Percentiles rank a stretch among this genome's conserved stretches.
Evolutionary conservation across 2,329 filamentous ascomycete species (phyloP).

Genomic region (Orbilia javanica): DNA sequence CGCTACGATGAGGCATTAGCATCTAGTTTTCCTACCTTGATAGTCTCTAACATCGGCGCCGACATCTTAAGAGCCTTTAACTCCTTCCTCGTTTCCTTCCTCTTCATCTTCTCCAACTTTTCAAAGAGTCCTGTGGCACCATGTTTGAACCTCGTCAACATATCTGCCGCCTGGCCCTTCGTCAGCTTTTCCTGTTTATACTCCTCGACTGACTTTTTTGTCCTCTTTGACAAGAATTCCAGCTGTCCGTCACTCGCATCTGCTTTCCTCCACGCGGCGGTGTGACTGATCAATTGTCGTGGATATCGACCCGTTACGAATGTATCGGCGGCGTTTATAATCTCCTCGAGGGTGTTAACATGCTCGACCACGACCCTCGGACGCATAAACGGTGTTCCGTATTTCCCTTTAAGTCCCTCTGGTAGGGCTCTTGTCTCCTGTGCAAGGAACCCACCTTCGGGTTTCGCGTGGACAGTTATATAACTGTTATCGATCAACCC

Average conservation of each 20-base stretch:
- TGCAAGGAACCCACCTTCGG: constrained; percentile 55
- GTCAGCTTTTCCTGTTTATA: constrained; percentile 65
- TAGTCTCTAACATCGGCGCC: constrained; percentile 22
- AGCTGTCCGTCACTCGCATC: constrained; percentile 77
- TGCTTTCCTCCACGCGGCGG: constrained; percentile 76
- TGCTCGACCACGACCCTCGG: constrained; percentile 76
- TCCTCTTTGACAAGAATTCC: constrained; percentile 73
- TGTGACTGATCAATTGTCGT: constrained; percentile 74
- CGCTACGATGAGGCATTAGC: background rate
- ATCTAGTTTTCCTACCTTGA: constrained; percentile 40
- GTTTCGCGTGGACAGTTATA: constrained; percentile 57
- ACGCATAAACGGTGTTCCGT: constrained; percentile 72
- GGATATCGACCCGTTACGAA: constrained; percentile 78
- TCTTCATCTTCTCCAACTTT: constrained; percentile 70
- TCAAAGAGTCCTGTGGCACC: constrained; percentile 78
- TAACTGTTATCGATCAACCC: constrained; percentile 64
- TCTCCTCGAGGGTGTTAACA: constrained; percentile 76
- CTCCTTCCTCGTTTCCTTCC: constrained; percentile 66
- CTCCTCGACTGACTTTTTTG: constrained; percentile 68
- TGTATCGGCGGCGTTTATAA: constrained; percentile 80
- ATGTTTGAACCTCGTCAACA: constrained; percentile 92
- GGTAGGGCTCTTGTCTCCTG: constrained; percentile 63
- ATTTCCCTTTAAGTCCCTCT: constrained; percentile 19
- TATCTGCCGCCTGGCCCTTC: constrained; percentile 85
- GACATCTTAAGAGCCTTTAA: constrained; percentile 40